phyloP scores from a whole-genome alignment of 345 rosid genomes.

The Eucalyptus caleyi region DNA sequence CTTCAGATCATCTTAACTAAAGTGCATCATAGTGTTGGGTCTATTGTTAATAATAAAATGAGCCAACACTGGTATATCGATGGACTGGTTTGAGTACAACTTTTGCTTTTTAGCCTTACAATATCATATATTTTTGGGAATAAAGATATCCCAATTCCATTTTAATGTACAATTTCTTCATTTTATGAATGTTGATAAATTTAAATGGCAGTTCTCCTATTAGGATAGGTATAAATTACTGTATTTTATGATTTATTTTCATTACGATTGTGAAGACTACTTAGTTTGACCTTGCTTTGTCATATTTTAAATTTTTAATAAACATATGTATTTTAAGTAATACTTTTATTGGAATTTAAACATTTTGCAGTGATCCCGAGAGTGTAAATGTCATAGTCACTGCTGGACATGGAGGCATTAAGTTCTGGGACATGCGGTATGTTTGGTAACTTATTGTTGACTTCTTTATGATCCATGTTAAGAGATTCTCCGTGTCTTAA shows the following conservation, averaged over 20 bases:
- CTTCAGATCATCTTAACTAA: neutral
- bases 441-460: neutral
- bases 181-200: neutral
- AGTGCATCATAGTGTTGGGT: neutral
- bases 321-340: neutral
- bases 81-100: neutral
- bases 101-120: neutral
- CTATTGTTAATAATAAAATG: neutral
- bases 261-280: neutral
- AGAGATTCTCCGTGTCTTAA: neutral
- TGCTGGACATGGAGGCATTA: slow-evolving; percentile 79
- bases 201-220: neutral
- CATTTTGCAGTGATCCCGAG: slow-evolving; percentile 47
- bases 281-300: neutral
- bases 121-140: neutral
- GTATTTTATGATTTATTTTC: neutral
- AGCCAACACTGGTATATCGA: neutral
- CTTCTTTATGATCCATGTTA: neutral
- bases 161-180: neutral
- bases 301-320: neutral
- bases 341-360: neutral
- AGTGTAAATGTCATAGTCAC: slow-evolving; percentile 55
- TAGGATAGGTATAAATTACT: neutral
- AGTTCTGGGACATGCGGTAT: slow-evolving; percentile 94
- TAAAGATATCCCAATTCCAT: neutral